Conservation (phyloP, 176 grass and related monocot species). For the Aegilops tauschii region DNA sequence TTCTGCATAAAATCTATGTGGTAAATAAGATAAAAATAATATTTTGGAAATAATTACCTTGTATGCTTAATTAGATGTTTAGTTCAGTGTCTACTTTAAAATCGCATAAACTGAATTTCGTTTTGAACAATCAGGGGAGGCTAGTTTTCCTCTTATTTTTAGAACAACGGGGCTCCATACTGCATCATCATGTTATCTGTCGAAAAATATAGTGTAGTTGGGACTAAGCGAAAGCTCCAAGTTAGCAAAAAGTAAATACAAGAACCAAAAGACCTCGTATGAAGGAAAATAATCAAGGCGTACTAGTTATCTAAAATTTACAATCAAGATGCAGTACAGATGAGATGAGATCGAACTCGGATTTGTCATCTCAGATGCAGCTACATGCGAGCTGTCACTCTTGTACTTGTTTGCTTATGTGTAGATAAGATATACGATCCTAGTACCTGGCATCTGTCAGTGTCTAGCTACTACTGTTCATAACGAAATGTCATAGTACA, state of each 20-base stretch:
- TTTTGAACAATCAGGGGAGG: neutral
- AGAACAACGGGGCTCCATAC: neutral
- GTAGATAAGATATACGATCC: neutral
- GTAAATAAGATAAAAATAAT: too few species aligned
- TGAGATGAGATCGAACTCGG: neutral
- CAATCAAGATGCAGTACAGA: neutral
- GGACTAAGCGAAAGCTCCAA: neutral
- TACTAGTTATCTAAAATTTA: neutral
- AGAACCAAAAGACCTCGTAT: neutral
- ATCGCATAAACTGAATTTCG: neutral
- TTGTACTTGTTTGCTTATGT: neutral
- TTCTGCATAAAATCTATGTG: neutral
- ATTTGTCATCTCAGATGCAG: neutral
- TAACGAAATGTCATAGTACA: neutral
- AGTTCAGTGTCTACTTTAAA: neutral
- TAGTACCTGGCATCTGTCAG: constrained; percentile 9
- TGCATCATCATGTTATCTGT: neutral
- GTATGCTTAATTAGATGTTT: neutral
- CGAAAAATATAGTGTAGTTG: neutral
- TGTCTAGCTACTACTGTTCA: neutral
- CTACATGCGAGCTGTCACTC: neutral
- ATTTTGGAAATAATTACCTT: neutral
- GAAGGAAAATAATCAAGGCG: neutral
- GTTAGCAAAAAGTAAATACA: neutral
- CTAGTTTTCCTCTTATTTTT: neutral